phyloP scores from a whole-genome alignment of 495 filamentous ascomycete species.

The Extremus antarcticus region DNA sequence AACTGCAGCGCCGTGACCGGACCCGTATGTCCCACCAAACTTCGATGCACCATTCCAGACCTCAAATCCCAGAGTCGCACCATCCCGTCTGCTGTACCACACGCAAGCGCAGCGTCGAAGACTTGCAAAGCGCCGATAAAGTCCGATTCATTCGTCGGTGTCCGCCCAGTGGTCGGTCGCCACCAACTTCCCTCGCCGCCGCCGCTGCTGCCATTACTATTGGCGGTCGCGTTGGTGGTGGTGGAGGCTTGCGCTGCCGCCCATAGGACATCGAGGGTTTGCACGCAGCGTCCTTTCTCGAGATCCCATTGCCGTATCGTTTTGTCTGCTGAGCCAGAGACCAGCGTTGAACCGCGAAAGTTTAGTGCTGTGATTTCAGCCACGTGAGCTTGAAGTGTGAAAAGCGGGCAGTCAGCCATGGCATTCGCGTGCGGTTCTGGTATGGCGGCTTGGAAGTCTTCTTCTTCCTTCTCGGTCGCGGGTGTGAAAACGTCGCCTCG shows the following conservation, averaged over 20 bases:
- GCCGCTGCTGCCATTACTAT: slow-evolving; percentile 1
- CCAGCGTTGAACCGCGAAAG: slow-evolving; percentile 75
- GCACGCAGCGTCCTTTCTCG: slow-evolving; percentile 86
- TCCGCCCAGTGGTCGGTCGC: slow-evolving; percentile 46
- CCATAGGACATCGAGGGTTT: slow-evolving; percentile 98
- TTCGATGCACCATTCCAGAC: slow-evolving; percentile 91
- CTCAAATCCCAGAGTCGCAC: slow-evolving; percentile 94
- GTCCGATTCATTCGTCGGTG: slow-evolving; percentile 61
- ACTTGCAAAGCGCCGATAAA: slow-evolving; percentile 95
- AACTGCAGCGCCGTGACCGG: slow-evolving; percentile 94
- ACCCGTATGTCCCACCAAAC: slow-evolving; percentile 90
- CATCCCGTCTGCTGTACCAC: slow-evolving; percentile 96
- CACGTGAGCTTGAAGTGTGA: slow-evolving; percentile 79
- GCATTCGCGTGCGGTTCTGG: slow-evolving; percentile 48
- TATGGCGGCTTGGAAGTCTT: background rate
- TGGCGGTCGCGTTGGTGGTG: slow-evolving; percentile 30
- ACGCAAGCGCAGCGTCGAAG: slow-evolving; percentile 95
- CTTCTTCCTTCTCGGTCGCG: background rate
- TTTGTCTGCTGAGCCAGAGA: slow-evolving; percentile 95
- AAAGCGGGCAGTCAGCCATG: slow-evolving; percentile 78
- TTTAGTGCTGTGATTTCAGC: slow-evolving; percentile 91
- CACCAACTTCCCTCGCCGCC: slow-evolving; percentile 34
- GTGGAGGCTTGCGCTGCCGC: slow-evolving; percentile 82
- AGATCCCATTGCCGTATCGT: slow-evolving; percentile 97
- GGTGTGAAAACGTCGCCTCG: slow-evolving; percentile 10